Evolutionary conservation across 257 asterid genomes (phyloP).

Genomic region (Plantago major): DNA sequence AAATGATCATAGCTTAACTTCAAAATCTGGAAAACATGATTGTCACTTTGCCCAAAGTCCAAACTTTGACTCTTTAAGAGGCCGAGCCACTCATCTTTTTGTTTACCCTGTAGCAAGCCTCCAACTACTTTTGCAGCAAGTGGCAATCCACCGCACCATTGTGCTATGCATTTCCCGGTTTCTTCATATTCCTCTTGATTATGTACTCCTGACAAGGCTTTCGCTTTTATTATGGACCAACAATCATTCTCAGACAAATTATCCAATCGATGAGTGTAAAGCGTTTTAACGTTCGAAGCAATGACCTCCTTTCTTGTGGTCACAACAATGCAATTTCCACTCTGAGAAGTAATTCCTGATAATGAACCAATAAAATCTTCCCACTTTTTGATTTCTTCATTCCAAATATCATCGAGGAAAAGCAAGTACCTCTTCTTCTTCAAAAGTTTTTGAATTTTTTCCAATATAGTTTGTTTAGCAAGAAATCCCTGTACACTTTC

Average conservation of each 20-base stretch:
- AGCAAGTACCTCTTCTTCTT: constrained; percentile 16
- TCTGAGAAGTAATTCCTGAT: not conserved
- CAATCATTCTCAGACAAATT: constrained; percentile 19
- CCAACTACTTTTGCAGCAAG: constrained; percentile 31
- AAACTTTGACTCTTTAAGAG: constrained; percentile 3
- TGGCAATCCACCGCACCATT: constrained; percentile 32
- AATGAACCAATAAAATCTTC: constrained; percentile 9
- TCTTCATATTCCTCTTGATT: constrained; percentile 14
- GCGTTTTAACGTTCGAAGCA: constrained; percentile 15
- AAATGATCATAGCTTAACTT: constrained; percentile 28
- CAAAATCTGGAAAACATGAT: not conserved
- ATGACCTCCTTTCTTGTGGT: constrained; percentile 21
- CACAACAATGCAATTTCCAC: constrained; percentile 15
- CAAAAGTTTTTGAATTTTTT: constrained; percentile 1
- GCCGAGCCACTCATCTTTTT: constrained; percentile 18
- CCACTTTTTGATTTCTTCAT: constrained; percentile 7
- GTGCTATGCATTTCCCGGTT: constrained; percentile 11
- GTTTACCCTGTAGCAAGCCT: constrained; percentile 15
- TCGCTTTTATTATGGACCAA: constrained; percentile 22
- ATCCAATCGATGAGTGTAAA: not conserved
- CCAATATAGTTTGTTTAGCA: not conserved
- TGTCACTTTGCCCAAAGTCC: not conserved
- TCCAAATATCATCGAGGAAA: constrained; percentile 20
- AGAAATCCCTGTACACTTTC: not conserved
- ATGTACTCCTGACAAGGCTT: constrained; percentile 18